Evolutionary conservation across 75 land plant genomes (phyloP), one percentile per base, ranked within the genome.

Genomic region (Cryptomeria japonica): DNA sequence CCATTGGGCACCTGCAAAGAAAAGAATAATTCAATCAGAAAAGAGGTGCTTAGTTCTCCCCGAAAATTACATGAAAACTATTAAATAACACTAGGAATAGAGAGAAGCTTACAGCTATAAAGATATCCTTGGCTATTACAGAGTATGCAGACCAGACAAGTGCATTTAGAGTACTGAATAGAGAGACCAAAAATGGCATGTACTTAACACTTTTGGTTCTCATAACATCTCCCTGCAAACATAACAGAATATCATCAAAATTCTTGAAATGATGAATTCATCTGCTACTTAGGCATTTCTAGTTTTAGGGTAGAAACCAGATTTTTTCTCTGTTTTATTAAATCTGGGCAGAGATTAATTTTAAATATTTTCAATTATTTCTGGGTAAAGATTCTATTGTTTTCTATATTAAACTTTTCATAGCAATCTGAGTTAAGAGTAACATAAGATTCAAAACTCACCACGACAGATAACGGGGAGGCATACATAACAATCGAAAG

Each of bases 171-270:
- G 37, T 18, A 28, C 5, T 79, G 82, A 79, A 79, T 18, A 79
- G 22, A 7, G 90, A 90, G 19, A 88, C 47, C 1, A 90, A 55
- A 34, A 88, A 90, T 41, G 90, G 90, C 90, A 90, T 90, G 80
- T 83, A 90, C 86, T 90, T 31, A 2, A 90, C 90, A 49, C 90
- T 90, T 44, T 73, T 88, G 31, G 90, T 90, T 41, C 3, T 32
- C 25, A 88, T 88, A 19, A 90, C 89, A 84, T 15, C 36, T 7
- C 64, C 86, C 92, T 91, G 84, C 0, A 73, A n/a, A 73, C 1
- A 28, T 11, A 73, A 10, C 14, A 49, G 12, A 32, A 73, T 32
- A 10, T 32, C 31, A 73, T 31, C 12, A 72, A 72, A 12, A 32
- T 32, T 32, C 32, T 32, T 10, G 14, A 32, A 1, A 73, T 1